Conservation (phyloP, 495 filamentous ascomycete genomes). For the Penicillium turbatum region DNA sequence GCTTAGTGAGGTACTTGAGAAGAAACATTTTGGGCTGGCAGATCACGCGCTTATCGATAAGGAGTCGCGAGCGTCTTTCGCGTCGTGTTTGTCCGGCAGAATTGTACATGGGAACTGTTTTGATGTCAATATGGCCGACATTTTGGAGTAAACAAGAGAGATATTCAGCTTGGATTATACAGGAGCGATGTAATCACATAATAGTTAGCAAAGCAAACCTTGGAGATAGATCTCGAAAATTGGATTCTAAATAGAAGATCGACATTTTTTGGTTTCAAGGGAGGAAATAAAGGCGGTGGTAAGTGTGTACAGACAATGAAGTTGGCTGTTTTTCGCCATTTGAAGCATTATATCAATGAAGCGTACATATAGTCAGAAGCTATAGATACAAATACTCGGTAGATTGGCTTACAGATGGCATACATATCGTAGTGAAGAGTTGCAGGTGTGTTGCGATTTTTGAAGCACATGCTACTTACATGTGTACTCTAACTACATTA, state of each 20-base stretch:
- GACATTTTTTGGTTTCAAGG: not conserved
- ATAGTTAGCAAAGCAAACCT: not conserved
- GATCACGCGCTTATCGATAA: slow-evolving; percentile 30
- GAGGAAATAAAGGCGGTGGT: not conserved
- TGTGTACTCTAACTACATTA: too few relatives aligned
- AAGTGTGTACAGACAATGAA: not conserved
- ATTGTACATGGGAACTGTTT: not conserved
- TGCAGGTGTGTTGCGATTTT: too few relatives aligned
- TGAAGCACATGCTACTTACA: too few relatives aligned
- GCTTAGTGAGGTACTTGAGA: not conserved
- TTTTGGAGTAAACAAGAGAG: too few relatives aligned
- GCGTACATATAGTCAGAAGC: not conserved
- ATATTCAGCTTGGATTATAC: too few relatives aligned
- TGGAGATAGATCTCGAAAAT: not conserved
- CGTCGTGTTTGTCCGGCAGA: not conserved
- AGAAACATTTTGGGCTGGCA: slow-evolving; percentile 11
- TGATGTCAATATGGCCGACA: not conserved
- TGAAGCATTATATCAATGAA: not conserved
- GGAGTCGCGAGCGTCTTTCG: not conserved
- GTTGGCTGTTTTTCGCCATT: not conserved
- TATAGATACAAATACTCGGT: too few relatives aligned
- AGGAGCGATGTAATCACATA: too few relatives aligned
- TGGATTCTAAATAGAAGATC: not conserved
- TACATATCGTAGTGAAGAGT: too few relatives aligned
- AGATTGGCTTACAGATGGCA: too few relatives aligned